These are phyloP conservation scores for Asclepias syriaca DNA, from an alignment of 257 asterid species.

Conservation along the genomic window DNA sequence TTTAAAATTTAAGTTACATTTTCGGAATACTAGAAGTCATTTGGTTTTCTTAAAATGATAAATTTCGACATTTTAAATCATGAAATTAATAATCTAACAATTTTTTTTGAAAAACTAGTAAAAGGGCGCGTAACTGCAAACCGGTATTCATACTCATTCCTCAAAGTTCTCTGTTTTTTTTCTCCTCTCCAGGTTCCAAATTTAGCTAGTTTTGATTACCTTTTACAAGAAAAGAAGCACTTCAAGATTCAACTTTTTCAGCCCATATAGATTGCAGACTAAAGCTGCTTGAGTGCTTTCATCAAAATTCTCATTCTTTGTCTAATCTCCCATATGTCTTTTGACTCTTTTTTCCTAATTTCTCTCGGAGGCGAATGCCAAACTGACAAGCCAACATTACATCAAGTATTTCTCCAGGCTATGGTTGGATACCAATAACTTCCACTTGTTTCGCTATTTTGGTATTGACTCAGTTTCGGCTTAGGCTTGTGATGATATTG, in stretches of 20 bases:
- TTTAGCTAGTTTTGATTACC: background rate
- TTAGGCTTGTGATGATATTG: slow-evolving; percentile 18
- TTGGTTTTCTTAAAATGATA: too few species aligned
- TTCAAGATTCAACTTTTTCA: slow-evolving; percentile 13
- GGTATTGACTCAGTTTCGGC: slow-evolving; percentile 31
- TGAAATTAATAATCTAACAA: too few species aligned
- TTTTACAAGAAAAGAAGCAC: background rate
- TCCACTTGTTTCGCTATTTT: slow-evolving; percentile 28
- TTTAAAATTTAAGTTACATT: too few species aligned
- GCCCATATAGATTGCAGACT: background rate
- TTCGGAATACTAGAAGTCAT: too few species aligned
- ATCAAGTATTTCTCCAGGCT: slow-evolving; percentile 29
- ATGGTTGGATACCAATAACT: slow-evolving; percentile 33
- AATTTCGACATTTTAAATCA: too few species aligned
- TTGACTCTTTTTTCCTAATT: slow-evolving; percentile 19
- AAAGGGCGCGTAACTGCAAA: too few species aligned
- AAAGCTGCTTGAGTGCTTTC: background rate
- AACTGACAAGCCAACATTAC: slow-evolving; percentile 15
- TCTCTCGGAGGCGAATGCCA: slow-evolving; percentile 28
- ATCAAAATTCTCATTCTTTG: slow-evolving; percentile 20
- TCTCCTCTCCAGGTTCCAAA: background rate
- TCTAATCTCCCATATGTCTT: slow-evolving; percentile 21
- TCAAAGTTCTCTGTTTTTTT: background rate
- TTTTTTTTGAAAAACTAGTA: too few species aligned
- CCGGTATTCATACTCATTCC: background rate